Evolutionary conservation across 2,329 filamentous ascomycete genomes (phyloP).

Genomic region (Cladosporium cucumerinum): DNA sequence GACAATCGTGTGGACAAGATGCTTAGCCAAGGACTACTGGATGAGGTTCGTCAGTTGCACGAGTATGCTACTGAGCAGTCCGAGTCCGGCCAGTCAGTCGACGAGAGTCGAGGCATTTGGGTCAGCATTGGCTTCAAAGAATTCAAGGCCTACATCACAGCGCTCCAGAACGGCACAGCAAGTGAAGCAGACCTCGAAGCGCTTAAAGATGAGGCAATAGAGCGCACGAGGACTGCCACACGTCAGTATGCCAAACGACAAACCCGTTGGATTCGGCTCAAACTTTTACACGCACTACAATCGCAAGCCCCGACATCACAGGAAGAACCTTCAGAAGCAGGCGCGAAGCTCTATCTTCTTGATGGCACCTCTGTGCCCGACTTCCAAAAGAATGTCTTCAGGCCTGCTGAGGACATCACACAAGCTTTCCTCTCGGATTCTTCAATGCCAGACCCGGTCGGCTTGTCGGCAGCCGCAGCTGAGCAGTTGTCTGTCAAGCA

Average conservation of each 20-base stretch:
- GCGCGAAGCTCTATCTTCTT: slow-evolving; percentile 66
- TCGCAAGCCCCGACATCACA: background rate
- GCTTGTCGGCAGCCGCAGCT: slow-evolving; percentile 55
- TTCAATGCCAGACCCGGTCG: slow-evolving; percentile 50
- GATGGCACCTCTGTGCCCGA: slow-evolving; percentile 68
- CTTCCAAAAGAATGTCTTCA: slow-evolving; percentile 63
- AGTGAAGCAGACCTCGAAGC: slow-evolving; percentile 46
- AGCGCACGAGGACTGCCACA: slow-evolving; percentile 77
- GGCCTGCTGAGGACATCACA: slow-evolving; percentile 62
- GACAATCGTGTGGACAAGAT: slow-evolving; percentile 80
- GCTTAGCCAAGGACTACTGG: slow-evolving; percentile 63
- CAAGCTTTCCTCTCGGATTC: slow-evolving; percentile 58
- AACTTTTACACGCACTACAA: slow-evolving; percentile 47
- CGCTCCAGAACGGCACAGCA: slow-evolving; percentile 31
- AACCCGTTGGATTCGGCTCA: slow-evolving; percentile 79
- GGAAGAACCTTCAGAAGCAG: slow-evolving; percentile 24
- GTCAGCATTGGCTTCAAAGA: slow-evolving; percentile 96
- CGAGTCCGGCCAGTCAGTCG: slow-evolving; percentile 51
- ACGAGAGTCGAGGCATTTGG: slow-evolving; percentile 84
- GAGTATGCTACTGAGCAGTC: slow-evolving; percentile 39
- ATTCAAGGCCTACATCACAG: slow-evolving; percentile 66
- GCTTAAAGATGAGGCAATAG: slow-evolving; percentile 60
- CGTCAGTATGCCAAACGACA: slow-evolving; percentile 85
- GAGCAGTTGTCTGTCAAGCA: slow-evolving; percentile 58
- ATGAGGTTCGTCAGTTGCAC: slow-evolving; percentile 58